These are phyloP conservation scores for Candida sanyiensis DNA, from an alignment of 805 yeast genomes.

Conservation along the genomic window DNA sequence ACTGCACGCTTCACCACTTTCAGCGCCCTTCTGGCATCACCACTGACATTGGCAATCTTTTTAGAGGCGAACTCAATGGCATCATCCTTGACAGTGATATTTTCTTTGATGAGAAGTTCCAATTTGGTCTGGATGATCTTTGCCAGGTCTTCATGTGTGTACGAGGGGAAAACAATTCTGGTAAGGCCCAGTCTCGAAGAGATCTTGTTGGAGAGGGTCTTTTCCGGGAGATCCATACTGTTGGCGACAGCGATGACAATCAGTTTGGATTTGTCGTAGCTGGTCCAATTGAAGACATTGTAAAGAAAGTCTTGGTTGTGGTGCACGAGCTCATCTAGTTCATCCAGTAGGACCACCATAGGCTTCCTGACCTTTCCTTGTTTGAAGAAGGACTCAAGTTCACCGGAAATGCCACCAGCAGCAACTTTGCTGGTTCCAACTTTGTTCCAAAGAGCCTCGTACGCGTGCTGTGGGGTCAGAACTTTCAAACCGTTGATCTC, in stretches of 20 bases:
- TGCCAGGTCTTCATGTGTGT: conserved; percentile 71
- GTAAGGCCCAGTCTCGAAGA: conserved; percentile 87
- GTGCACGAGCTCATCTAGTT: conserved; percentile 85
- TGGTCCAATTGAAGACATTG: conserved; percentile 97
- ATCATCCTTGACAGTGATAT: conserved; percentile 44
- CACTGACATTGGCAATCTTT: conserved; percentile 93
- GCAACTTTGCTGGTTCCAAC: conserved; percentile 53
- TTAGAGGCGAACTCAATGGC: conserved; percentile 90
- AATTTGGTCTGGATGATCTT: conserved; percentile 70
- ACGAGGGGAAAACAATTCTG: conserved; percentile 84
- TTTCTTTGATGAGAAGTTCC: conserved; percentile 36
- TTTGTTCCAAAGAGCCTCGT: conserved; percentile 77
- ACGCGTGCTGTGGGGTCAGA: conserved; percentile 72
- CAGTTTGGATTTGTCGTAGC: conserved; percentile 68
- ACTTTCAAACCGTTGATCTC: conserved; percentile 92
- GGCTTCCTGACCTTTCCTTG: conserved; percentile 26
- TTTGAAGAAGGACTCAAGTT: conserved; percentile 66
- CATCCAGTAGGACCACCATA: conserved; percentile 79
- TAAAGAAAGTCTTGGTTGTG: conserved; percentile 82
- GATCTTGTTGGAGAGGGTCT: conserved; percentile 79
- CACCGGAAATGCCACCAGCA: conserved; percentile 42
- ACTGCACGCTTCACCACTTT: conserved; percentile 85
- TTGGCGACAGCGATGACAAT: conserved; percentile 93
- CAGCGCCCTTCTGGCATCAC: conserved; percentile 93
- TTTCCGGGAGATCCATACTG: conserved; percentile 95